Evolutionary conservation across 768 basidiomycete species (phyloP), one percentile per base, ranked within the genome.

Genomic region (Gymnopilus junonius): DNA sequence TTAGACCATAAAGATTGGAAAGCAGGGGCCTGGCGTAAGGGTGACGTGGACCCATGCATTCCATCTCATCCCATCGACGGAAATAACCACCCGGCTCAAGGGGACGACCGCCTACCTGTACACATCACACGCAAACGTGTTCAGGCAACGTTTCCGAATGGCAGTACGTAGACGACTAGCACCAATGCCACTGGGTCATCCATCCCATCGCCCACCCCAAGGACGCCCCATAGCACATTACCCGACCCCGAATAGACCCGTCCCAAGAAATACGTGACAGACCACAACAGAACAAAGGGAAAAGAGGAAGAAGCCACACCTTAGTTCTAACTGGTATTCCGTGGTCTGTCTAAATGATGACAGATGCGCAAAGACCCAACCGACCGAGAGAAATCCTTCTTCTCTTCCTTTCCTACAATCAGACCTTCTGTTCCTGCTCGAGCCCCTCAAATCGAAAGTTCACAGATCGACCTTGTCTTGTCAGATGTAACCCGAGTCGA

Each of bases 91-190:
- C 14, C 48, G 48, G 48, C 48, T 29, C 48, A 15, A 51, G 31
- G 40, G n/a, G 5, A n/a, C n/a, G 20, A 42, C 40, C 40, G n/a
- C 15, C 48, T 51, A 29, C 48, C 31, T 51, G 48, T 51, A 29
- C 27, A 15, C 48, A 51, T 51, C 48, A 51, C 48, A 51, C 15
- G 48, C 48, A 51, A 51, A 51, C 48, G 48, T 51, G 48, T 51
- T 51, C 31, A 20, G n/a, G 8, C 29, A 27, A 32, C 48, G 29
- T 51, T 51, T 31, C 46, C 10, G 32, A 32, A 51, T 20, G 48
- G 29, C n/a, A 32, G 48, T 51, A n/a, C n/a, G n/a, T n/a, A 51
- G 31, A 32, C 27, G 48, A n/a, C 15, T 31, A 50, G 27, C 46
- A 17, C 29, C 10, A 27, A n/a, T 31, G 48, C 48, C 29, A 32